Evolutionary conservation across 139 green algal genomes (phyloP), one percentile per base, ranked within the genome.

Genomic region (Dunaliella sp.): DNA sequence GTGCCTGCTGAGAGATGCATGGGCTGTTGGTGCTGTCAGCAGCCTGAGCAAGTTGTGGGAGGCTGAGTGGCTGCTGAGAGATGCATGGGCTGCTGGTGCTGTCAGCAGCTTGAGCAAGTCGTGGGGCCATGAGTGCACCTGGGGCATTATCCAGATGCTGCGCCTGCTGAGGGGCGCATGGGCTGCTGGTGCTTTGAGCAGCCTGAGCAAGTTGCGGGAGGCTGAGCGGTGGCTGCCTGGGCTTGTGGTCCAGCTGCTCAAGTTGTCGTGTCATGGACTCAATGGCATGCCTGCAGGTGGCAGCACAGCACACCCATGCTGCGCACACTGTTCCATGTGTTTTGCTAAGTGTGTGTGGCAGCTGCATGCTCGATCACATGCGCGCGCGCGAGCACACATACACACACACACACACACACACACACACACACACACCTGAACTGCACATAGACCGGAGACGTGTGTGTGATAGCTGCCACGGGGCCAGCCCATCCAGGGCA

Each of bases 401-500:
- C 73, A 78, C n/a, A 16, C 73, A 78, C 2, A 33, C 3, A 2
- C 73, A 22, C 28, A 33, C 7, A 22, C 28, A 78, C 73, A 78
- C 3, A 2, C 73, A 78, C 3, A 2, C 73, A 38, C 31, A 26
- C 81, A 35, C 58, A 85, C 81, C 81, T 78, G 12, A 34, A 34
- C 57, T 59, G 57, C 57, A 24, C 3, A 57, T 93, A 93, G 16
- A 78, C 30, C 1, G 32, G 57, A 2, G 74, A 79, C 0, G n/a
- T 31, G 83, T 83, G 87, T 48, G 32, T 87, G 72, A 91, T 59
- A 28, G 48, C 58, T 1, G 86, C 86, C 2, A 93, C 82, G 21
- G 90, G 88, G 26, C 88, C 90, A 26, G 81, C 86, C 90, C 90
- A 93, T 2, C 90, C 90, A 1, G 81, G 86, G 32, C 90, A 87